Base-by-base conservation (phyloP, 768 basidiomycete genomes). In the Serpula lacrymans region DNA sequence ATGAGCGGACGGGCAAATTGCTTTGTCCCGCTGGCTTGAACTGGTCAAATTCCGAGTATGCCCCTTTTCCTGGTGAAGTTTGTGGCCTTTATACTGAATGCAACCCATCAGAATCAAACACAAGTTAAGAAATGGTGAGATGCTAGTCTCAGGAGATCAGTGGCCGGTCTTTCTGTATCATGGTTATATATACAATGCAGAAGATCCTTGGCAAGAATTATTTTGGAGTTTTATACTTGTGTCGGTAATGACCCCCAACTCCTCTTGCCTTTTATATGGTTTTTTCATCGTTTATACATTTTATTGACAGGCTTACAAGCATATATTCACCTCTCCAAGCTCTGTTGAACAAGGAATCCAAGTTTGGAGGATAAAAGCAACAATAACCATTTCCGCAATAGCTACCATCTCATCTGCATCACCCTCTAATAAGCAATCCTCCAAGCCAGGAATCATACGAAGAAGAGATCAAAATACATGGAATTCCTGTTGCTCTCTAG, bases 241-340 rank as follows among this genome's bases (percentile, higher is more conserved):
- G 3, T 47, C 34, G 30, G 46, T 42, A 18, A 16, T 7, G 14
- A 32, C 34, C n/a, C n/a, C n/a, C n/a, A n/a, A n/a, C n/a, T n/a
- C n/a, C n/a, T 17, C 10, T 31, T 6, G 17, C 4, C 30, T 26
- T 22, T 12, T 25, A 31, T 6, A 21, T 6, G 28, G 17, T 10
- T 9, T 30, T 23, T 16, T 14, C 13, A 26, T 22, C 16, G 13
- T 6, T 18, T 20, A 13, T 16, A 11, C 22, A 17, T 22, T 13
- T 11, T n/a, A n/a, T 16, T 14, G n/a, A 5, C 21, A 60, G 58
- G 56, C 52, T 1, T 57, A 38, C 24, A 57, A 52, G 23, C 51
- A 56, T 34, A 42, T 60, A 11, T 60, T 60, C 24, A 60, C 53
- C 1, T 58, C 52, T 1, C 57, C 59, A 1, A 59, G 57, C 32